A percentile compares a stretch with the other conserved stretches of the same genome.
phyloP scores from a whole-genome alignment of 768 basidiomycete species.

The Tricholomella constricta region DNA sequence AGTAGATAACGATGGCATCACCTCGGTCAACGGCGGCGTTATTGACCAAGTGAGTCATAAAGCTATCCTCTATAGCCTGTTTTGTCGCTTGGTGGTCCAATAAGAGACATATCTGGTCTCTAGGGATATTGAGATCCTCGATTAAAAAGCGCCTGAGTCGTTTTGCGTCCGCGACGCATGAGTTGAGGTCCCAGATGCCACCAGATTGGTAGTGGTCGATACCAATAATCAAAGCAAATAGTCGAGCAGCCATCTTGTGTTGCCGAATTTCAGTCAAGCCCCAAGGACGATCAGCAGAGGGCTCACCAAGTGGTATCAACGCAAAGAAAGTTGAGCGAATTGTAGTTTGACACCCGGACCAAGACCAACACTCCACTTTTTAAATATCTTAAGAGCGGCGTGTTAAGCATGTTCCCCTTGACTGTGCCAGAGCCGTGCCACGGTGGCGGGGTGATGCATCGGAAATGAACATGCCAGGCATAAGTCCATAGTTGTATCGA shows the following conservation, averaged over 20 bases:
- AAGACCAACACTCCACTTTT: neutral
- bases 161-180: conserved; percentile 65
- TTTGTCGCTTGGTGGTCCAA: conserved; percentile 63
- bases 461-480: conserved; percentile 1
- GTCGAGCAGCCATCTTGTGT: conserved; percentile 32
- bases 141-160: conserved; percentile 58
- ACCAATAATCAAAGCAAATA: conserved; percentile 70
- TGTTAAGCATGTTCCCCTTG: neutral
- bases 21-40: conserved; percentile 60
- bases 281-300: neutral
- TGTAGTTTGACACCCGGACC: neutral
- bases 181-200: conserved; percentile 64
- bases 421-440: neutral
- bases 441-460: neutral
- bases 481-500: neutral
- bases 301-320: neutral
- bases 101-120: conserved; percentile 56
- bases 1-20: conserved; percentile 69
- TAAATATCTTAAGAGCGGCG: neutral
- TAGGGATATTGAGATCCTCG: conserved; percentile 58
- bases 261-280: neutral
- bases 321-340: neutral
- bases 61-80: conserved; percentile 57
- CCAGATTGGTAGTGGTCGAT: conserved; percentile 71
- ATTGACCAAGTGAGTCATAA: conserved; percentile 63